Conservation (phyloP, 2,329 filamentous ascomycete species). For the Pseudopyrenochaeta lycopersici region DNA sequence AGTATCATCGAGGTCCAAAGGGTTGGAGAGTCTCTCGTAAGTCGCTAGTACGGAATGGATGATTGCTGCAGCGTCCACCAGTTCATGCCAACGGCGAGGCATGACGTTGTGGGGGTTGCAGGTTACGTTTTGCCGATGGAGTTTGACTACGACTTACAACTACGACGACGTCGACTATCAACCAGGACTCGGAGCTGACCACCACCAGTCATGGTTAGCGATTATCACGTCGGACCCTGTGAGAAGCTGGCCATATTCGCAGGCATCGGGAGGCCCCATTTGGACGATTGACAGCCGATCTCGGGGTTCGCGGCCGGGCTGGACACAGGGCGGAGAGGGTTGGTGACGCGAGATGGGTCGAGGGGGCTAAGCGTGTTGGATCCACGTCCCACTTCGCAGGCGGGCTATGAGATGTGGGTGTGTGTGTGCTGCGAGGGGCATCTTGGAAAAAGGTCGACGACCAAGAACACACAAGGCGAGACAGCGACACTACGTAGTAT, state of each 20-base stretch:
- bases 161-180: neutral
- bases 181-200: too few relatives aligned
- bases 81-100: constrained; percentile 3
- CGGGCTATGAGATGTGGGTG: too few relatives aligned
- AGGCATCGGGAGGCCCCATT: neutral
- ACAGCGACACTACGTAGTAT: too few relatives aligned
- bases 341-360: neutral
- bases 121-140: constrained; percentile 3
- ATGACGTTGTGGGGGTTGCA: constrained; percentile 3
- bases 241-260: neutral
- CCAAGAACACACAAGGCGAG: too few relatives aligned
- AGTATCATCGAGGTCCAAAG: neutral
- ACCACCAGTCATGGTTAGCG: neutral
- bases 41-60: neutral
- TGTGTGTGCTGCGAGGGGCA: too few relatives aligned
- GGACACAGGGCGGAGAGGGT: neutral
- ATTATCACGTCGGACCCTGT: neutral
- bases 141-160: too few relatives aligned
- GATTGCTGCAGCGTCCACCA: constrained; percentile 2
- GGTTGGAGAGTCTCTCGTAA: neutral
- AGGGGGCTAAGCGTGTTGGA: too few relatives aligned
- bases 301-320: neutral
- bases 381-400: neutral
- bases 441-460: too few relatives aligned
- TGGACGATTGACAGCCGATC: neutral